phyloP scores from a whole-genome alignment of 2,329 filamentous ascomycete species.

The Claviceps africana region DNA sequence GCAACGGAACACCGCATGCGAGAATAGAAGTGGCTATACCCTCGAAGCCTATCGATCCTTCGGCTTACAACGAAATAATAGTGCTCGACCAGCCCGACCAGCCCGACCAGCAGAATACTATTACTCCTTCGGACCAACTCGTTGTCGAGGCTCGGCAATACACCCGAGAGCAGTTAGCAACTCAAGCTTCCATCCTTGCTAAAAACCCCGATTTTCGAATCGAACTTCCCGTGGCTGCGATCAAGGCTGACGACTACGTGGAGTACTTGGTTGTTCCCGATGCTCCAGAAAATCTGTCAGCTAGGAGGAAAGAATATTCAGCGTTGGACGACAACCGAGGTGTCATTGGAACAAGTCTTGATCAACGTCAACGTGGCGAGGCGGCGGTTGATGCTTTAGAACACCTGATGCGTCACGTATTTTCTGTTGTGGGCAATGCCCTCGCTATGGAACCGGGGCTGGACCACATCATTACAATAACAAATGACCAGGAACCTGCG shows the following conservation, averaged over 20 bases:
- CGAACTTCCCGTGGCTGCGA: conserved; percentile 29
- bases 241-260: conserved; percentile 40
- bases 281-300: conserved; percentile 32
- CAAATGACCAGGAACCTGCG: conserved; percentile 46
- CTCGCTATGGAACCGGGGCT: conserved; percentile 40
- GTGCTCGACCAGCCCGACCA: conserved; percentile 10
- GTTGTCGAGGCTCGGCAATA: conserved; percentile 7
- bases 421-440: conserved; percentile 60
- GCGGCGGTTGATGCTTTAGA: conserved; percentile 57
- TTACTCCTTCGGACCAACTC: conserved; percentile 8
- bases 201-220: conserved; percentile 26
- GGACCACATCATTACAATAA: conserved; percentile 39
- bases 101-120: conserved; percentile 2
- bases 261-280: conserved; percentile 33
- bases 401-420: conserved; percentile 55
- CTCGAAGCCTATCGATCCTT: conserved; percentile 26
- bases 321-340: conserved; percentile 39
- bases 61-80: conserved; percentile 21
- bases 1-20: conserved; percentile 8
- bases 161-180: conserved; percentile 1
- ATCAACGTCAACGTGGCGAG: conserved; percentile 72
- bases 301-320: conserved; percentile 39
- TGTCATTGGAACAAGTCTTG: conserved; percentile 47
- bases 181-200: neutral
- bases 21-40: conserved; percentile 36